These are phyloP conservation scores for Beauveria australis DNA, from an alignment of 2,329 filamentous ascomycete species.

Conservation along the genomic window DNA sequence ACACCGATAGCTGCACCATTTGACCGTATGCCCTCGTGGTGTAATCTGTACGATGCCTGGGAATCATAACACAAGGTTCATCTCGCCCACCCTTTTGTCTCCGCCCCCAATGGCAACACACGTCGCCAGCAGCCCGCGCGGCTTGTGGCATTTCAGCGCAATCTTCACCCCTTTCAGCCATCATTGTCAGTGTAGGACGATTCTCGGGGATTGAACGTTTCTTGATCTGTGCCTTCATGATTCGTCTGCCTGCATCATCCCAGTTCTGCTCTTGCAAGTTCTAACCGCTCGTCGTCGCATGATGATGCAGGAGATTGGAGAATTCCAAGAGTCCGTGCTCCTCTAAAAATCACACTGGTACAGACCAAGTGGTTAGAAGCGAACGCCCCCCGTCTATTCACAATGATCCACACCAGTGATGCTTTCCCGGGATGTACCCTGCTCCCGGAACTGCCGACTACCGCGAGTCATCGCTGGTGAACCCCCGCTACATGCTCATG, in stretches of 20 bases:
- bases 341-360: not conserved
- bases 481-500: constrained; percentile 5
- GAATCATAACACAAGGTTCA: constrained; percentile 2
- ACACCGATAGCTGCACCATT: constrained; percentile 6
- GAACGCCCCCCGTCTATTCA: not conserved
- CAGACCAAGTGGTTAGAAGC: not conserved
- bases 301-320: constrained; percentile 4
- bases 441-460: constrained; percentile 12
- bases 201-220: not conserved
- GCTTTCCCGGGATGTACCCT: constrained; percentile 9
- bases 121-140: not conserved
- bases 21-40: not conserved
- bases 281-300: not conserved
- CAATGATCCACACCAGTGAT: constrained; percentile 10
- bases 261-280: not conserved
- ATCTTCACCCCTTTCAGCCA: not conserved
- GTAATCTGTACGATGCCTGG: not conserved
- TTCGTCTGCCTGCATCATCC: constrained; percentile 8
- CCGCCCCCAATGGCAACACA: not conserved
- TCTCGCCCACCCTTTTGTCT: not conserved
- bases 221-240: constrained; percentile 5
- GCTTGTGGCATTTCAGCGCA: not conserved
- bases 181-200: not conserved
- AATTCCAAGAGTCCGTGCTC: constrained; percentile 10
- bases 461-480: constrained; percentile 11